Evolutionary conservation across 106 monocot species (phyloP).

Genomic region (Platanthera guangdongensis): DNA sequence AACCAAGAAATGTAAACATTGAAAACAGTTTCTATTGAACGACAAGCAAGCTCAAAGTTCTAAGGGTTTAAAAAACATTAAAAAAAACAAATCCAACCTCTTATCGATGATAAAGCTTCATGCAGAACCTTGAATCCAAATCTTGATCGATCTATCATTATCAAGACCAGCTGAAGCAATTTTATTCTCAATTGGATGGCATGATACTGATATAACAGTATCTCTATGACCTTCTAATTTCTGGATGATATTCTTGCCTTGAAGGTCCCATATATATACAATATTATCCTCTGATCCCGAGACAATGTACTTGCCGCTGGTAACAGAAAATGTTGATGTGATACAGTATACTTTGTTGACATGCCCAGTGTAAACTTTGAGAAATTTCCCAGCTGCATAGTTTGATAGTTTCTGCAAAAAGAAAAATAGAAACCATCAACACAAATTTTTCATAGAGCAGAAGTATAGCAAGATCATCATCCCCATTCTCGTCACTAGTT

Average conservation of each 20-base stretch:
- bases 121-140: slow-evolving; percentile 63
- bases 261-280: slow-evolving; percentile 88
- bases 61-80: neutral
- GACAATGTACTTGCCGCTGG: slow-evolving; percentile 87
- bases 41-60: neutral
- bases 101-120: slow-evolving; percentile 1
- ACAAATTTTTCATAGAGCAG: neutral
- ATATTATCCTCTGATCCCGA: slow-evolving; percentile 88
- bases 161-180: slow-evolving; percentile 86
- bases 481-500: neutral
- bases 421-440: slow-evolving; percentile 4
- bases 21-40: neutral
- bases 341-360: slow-evolving; percentile 68
- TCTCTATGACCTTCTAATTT: slow-evolving; percentile 85
- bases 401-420: slow-evolving; percentile 79
- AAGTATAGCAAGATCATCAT: neutral
- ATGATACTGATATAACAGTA: slow-evolving; percentile 83
- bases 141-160: slow-evolving; percentile 60
- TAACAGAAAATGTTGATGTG: slow-evolving; percentile 79
- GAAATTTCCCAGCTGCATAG: slow-evolving; percentile 56
- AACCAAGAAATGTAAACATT: neutral
- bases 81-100: neutral
- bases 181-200: slow-evolving; percentile 68
- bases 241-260: slow-evolving; percentile 80
- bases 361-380: slow-evolving; percentile 84